phyloP scores from a whole-genome alignment of 2,329 filamentous ascomycete species.

The Pseudogymnoascus sp. region DNA sequence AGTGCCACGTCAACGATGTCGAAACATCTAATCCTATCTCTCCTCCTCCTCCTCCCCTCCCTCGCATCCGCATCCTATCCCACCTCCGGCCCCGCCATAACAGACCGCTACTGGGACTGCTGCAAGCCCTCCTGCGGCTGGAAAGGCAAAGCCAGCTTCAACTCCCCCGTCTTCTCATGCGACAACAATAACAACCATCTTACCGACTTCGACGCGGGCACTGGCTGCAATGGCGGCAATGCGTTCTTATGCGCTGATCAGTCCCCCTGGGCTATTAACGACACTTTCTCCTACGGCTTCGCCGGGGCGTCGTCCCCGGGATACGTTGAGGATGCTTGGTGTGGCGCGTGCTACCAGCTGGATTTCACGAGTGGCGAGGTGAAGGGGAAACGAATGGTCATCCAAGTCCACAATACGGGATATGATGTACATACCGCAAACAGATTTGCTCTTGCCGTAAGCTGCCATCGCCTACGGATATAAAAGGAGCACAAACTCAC shows the following conservation, averaged over 20 bases:
- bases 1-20: not conserved
- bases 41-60: not conserved
- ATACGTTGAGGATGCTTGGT: constrained; percentile 38
- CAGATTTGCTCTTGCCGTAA: constrained; percentile 41
- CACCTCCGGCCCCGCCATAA: not conserved
- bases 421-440: constrained; percentile 46
- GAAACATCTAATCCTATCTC: not conserved
- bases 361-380: constrained; percentile 49
- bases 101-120: not conserved
- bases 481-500: not conserved
- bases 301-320: constrained; percentile 42
- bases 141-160: not conserved
- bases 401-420: constrained; percentile 53
- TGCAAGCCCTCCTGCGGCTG: not conserved
- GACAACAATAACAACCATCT: not conserved
- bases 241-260: constrained; percentile 47
- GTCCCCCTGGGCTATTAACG: constrained; percentile 43
- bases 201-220: not conserved
- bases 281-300: constrained; percentile 46
- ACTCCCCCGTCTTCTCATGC: not conserved
- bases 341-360: constrained; percentile 52
- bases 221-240: constrained; percentile 32
- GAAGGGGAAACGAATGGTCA: constrained; percentile 49
- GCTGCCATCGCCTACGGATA: constrained; percentile 12
- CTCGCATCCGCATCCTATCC: not conserved